Evolutionary conservation across 305 asterid species (phyloP).

Genomic region (Monarda citriodora): DNA sequence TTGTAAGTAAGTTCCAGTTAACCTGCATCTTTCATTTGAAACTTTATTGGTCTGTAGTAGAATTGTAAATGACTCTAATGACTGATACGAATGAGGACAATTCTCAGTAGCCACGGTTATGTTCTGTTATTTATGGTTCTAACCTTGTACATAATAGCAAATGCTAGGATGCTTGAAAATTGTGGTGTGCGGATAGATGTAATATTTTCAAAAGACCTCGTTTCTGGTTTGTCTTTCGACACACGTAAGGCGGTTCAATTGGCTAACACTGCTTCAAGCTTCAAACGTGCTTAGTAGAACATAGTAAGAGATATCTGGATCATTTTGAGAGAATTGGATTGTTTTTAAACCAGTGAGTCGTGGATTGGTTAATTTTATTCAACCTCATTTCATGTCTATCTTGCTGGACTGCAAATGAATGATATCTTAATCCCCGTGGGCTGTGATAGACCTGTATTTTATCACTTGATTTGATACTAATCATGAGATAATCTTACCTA

Average conservation of each 20-base stretch:
- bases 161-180: neutral
- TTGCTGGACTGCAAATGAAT: too few relatives aligned
- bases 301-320: neutral
- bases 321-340: neutral
- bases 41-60: neutral
- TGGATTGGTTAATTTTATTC: too few relatives aligned
- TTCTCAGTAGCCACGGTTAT: neutral
- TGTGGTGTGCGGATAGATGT: neutral
- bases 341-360: neutral
- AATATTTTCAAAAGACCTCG: neutral
- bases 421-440: too few relatives aligned
- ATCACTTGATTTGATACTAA: too few relatives aligned
- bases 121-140: neutral
- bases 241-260: neutral
- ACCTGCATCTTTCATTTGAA: constrained; percentile 22
- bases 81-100: neutral
- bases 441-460: too few relatives aligned
- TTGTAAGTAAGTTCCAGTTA: constrained; percentile 30
- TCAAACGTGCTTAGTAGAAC: neutral
- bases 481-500: too few relatives aligned
- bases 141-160: neutral
- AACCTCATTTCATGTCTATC: too few relatives aligned
- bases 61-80: constrained; percentile 27
- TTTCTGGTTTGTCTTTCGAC: neutral
- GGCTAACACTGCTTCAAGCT: neutral